These are phyloP conservation scores for Xylariaceae sp. DNA, from an alignment of 2,329 filamentous ascomycete genomes.

Conservation along the genomic window DNA sequence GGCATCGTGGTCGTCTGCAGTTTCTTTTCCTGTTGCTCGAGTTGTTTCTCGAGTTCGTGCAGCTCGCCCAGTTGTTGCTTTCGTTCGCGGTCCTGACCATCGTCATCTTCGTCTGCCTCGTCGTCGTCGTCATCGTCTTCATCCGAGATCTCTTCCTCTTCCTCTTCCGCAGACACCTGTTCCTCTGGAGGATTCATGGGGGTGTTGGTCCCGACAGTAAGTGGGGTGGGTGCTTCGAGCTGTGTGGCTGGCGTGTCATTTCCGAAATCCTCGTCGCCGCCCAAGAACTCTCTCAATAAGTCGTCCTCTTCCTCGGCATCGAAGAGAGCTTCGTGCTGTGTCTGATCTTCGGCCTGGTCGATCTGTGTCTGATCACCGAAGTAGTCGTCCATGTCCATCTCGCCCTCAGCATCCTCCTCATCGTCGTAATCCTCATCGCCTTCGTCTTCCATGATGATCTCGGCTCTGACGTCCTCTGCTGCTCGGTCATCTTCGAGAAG, in stretches of 20 bases:
- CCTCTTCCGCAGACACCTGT: conserved; percentile 38
- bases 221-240: conserved; percentile 41
- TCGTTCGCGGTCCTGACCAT: conserved; percentile 48
- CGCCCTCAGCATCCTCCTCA: conserved; percentile 44
- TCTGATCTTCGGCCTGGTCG: too few species aligned
- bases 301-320: conserved; percentile 35
- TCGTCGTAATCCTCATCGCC: conserved; percentile 41
- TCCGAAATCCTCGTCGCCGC: conserved; percentile 22
- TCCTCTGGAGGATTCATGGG: conserved; percentile 40
- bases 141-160: conserved; percentile 41
- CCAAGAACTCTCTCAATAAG: conserved; percentile 27
- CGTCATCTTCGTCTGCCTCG: conserved; percentile 49
- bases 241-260: conserved; percentile 39
- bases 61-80: conserved; percentile 50
- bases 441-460: conserved; percentile 56
- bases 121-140: conserved; percentile 49
- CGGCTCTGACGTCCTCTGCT: conserved; percentile 54
- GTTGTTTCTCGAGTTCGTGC: conserved; percentile 39
- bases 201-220: conserved; percentile 39
- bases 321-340: conserved; percentile 34
- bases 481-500: conserved; percentile 65
- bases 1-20: conserved; percentile 39
- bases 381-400: conserved; percentile 51
- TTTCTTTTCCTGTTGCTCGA: conserved; percentile 41
- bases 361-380: conserved; percentile 26